These are phyloP conservation scores for Eucalyptus guilfoylei DNA, from an alignment of 345 rosid genomes.

Conservation along the genomic window DNA sequence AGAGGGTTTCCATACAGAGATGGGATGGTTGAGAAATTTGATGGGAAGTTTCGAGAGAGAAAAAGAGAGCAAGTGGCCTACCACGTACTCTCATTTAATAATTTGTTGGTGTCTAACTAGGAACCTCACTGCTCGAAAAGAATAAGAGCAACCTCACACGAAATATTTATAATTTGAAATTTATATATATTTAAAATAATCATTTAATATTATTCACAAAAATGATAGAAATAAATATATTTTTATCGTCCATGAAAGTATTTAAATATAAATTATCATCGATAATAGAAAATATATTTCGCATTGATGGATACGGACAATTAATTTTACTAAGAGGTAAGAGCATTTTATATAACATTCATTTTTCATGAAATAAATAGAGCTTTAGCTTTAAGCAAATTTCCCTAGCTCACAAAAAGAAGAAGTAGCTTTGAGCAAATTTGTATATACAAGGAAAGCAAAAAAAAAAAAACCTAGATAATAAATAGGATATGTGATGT, in stretches of 20 bases:
- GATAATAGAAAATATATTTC: too few relatives aligned
- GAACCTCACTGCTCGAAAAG: not conserved
- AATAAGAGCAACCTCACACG: not conserved
- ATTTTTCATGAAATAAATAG: not conserved
- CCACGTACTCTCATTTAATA: not conserved
- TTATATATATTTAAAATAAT: too few relatives aligned
- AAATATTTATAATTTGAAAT: too few relatives aligned
- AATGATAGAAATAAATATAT: too few relatives aligned
- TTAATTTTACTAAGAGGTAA: too few relatives aligned
- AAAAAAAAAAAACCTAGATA: not conserved
- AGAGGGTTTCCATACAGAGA: not conserved
- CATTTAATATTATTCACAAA: too few relatives aligned
- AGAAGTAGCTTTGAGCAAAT: not conserved
- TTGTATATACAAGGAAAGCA: not conserved
- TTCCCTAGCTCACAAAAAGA: not conserved
- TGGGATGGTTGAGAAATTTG: not conserved
- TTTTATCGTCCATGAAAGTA: fast-evolving
- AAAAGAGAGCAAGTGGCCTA: not conserved
- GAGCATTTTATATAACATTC: too few relatives aligned
- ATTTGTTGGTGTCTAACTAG: not conserved
- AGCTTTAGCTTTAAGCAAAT: not conserved
- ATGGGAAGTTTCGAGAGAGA: not conserved
- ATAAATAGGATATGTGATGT: not conserved
- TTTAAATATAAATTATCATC: too few relatives aligned
- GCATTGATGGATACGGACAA: too few relatives aligned